phyloP scores from a whole-genome alignment of 2,329 filamentous ascomycete genomes.

The Polychaeton citri region DNA sequence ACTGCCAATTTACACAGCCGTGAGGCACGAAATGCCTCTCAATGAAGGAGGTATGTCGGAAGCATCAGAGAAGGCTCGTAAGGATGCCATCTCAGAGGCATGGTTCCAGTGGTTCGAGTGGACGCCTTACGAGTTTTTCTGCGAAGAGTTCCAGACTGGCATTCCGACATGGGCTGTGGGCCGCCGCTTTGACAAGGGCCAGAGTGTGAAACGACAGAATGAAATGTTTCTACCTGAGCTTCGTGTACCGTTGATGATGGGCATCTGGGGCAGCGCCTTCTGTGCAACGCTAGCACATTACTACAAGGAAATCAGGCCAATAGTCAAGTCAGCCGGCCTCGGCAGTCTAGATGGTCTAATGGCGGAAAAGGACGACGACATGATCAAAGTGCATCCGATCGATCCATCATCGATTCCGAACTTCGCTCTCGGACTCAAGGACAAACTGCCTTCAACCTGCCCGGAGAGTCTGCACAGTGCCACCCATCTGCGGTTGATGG shows the following conservation, averaged over 20 bases:
- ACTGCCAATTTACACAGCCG: constrained; percentile 87
- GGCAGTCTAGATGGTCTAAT: constrained; percentile 66
- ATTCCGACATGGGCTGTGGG: constrained; percentile 94
- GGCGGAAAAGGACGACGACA: constrained; percentile 65
- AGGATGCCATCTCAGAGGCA: constrained; percentile 31
- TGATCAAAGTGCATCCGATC: constrained; percentile 88
- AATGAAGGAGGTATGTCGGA: constrained; percentile 14
- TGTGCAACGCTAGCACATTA: constrained; percentile 94
- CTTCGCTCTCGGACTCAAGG: constrained; percentile 70
- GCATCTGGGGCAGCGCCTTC: constrained; percentile 94
- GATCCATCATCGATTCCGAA: constrained; percentile 86
- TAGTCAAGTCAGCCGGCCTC: constrained; percentile 64
- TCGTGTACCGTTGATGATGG: constrained; percentile 70
- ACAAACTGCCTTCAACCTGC: constrained; percentile 59
- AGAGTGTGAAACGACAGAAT: constrained; percentile 48
- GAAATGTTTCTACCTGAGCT: constrained; percentile 69
- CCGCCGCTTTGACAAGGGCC: constrained; percentile 62
- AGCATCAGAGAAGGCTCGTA: constrained; percentile 26
- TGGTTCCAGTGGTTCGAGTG: constrained; percentile 99
- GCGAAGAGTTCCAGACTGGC: constrained; percentile 78
- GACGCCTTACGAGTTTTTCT: constrained; percentile 89
- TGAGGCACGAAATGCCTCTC: constrained; percentile 84
- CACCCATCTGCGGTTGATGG: constrained; percentile 60
- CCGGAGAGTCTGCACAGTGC: constrained; percentile 61
- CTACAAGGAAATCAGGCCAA: constrained; percentile 80